Evolutionary conservation across 78 protist genomes (phyloP).

Genomic region (Dictyostelium discoideum): DNA sequence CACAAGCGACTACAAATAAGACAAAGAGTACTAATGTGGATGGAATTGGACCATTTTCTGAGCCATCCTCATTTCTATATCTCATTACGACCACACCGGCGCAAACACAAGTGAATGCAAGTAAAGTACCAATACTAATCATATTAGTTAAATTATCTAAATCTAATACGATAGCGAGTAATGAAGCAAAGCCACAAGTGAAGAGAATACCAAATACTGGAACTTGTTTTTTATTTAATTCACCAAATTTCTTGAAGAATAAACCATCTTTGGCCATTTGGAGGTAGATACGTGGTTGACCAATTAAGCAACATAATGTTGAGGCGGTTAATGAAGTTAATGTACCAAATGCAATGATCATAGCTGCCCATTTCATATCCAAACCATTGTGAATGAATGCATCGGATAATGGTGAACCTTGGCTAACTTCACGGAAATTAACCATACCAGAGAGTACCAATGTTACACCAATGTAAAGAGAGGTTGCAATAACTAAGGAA

Average conservation of each 20-base stretch:
- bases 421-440: background rate
- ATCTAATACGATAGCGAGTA: constrained; percentile 61
- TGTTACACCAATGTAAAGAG: constrained; percentile 75
- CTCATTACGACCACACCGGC: constrained; percentile 74
- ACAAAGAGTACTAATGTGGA: background rate
- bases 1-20: constrained; percentile 12
- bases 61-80: constrained; percentile 27
- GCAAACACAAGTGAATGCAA: constrained; percentile 83
- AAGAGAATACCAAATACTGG: constrained; percentile 79
- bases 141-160: constrained; percentile 55
- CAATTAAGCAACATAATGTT: constrained; percentile 72
- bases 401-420: constrained; percentile 32
- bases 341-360: constrained; percentile 59
- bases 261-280: constrained; percentile 87
- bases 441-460: constrained; percentile 79
- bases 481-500: constrained; percentile 66
- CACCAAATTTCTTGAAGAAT: constrained; percentile 41
- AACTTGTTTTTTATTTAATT: constrained; percentile 44
- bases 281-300: constrained; percentile 83
- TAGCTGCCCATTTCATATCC: constrained; percentile 67
- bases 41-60: background rate
- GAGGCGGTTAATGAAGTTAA: constrained; percentile 80
- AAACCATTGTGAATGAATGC: constrained; percentile 18
- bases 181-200: constrained; percentile 67
- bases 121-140: constrained; percentile 84